phyloP scores from a whole-genome alignment of 805 yeast genomes.

The Candida parachauliodes region DNA sequence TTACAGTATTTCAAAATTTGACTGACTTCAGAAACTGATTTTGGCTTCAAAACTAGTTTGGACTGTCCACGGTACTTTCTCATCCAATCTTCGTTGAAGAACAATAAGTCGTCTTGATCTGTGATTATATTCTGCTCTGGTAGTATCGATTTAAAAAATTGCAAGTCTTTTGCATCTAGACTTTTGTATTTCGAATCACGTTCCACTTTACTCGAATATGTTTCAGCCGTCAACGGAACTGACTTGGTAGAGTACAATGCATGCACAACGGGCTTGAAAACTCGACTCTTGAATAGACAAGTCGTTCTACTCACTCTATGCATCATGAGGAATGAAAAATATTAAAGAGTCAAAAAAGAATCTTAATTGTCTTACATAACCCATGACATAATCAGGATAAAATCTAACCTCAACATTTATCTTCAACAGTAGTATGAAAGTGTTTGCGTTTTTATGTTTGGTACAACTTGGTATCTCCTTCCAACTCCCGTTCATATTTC shows the following conservation, averaged over 20 bases:
- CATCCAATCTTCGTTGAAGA: slow-evolving; percentile 92
- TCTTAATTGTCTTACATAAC: neutral
- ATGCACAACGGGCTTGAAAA: too few species aligned
- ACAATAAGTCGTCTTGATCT: slow-evolving; percentile 59
- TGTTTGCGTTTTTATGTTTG: neutral
- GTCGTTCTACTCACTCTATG: neutral
- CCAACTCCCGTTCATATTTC: neutral
- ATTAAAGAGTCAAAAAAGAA: neutral
- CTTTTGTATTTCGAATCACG: slow-evolving; percentile 50
- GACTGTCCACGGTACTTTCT: slow-evolving; percentile 89
- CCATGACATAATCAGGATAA: neutral
- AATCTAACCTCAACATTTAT: too few species aligned
- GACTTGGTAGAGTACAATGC: slow-evolving; percentile 18
- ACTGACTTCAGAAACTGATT: slow-evolving; percentile 72
- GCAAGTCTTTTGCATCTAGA: slow-evolving; percentile 55
- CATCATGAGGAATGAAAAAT: neutral
- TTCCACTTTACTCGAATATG: slow-evolving; percentile 55
- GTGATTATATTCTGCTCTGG: slow-evolving; percentile 48
- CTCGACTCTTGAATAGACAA: neutral
- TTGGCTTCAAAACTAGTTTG: slow-evolving; percentile 75
- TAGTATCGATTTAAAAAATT: slow-evolving; percentile 57
- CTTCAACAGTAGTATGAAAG: too few species aligned
- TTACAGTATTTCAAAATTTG: slow-evolving; percentile 77
- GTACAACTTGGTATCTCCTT: neutral
- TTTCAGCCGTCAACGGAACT: slow-evolving; percentile 63